A percentile compares a stretch with the other conserved stretches of the same genome.
Conservation (phyloP, 2,329 filamentous ascomycete genomes). For the Alternaria sp. region DNA sequence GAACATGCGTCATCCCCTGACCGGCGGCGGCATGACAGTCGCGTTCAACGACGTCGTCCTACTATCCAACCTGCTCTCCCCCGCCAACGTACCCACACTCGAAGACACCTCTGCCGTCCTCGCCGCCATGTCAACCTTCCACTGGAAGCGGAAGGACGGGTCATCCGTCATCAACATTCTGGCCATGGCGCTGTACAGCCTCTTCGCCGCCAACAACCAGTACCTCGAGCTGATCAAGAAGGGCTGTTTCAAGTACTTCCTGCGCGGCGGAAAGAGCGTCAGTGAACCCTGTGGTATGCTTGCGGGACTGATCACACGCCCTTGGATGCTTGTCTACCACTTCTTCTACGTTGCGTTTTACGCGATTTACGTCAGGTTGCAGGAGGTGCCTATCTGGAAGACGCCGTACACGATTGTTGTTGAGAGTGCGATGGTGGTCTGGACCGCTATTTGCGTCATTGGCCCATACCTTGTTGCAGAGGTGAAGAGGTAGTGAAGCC, state of each 20-base stretch:
- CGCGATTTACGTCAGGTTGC: conserved; percentile 75
- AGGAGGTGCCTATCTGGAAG: conserved; percentile 51
- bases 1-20: conserved; percentile 99
- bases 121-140: conserved; percentile 74
- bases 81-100: conserved; percentile 70
- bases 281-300: conserved; percentile 82
- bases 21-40: conserved; percentile 97
- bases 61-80: conserved; percentile 75
- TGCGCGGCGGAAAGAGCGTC: conserved; percentile 72
- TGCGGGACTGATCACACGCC: conserved; percentile 78
- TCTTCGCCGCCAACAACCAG: conserved; percentile 79
- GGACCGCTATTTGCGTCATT: conserved; percentile 81
- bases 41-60: conserved; percentile 90
- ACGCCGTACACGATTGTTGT: conserved; percentile 63
- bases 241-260: conserved; percentile 94
- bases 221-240: conserved; percentile 76
- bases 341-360: conserved; percentile 95
- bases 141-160: conserved; percentile 84
- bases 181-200: conserved; percentile 88
- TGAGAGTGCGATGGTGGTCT: conserved; percentile 73
- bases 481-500: conserved; percentile 48
- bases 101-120: conserved; percentile 70
- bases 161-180: conserved; percentile 95
- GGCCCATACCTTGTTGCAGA: conserved; percentile 81
- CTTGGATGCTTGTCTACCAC: conserved; percentile 81